Base-by-base conservation (phyloP, 345 rosid species). In the Euphorbia pulcherrima region DNA sequence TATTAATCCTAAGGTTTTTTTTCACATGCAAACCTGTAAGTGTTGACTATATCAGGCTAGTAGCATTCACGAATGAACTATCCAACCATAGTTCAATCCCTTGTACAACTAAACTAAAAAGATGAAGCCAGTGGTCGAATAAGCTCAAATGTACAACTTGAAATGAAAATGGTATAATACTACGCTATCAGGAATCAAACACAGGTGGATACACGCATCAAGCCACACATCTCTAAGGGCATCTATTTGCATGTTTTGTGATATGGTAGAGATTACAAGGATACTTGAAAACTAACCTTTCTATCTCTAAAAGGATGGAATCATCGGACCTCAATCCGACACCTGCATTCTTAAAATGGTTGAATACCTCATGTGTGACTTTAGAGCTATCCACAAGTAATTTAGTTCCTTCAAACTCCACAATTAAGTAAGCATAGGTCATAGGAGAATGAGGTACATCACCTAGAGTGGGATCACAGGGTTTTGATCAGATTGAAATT, bases 361-460 rank as follows among this genome's bases (percentile, higher is more conserved):
- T 76, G 79, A 72, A 83, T 79, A 89, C 97, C 74, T 85, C 94
- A 2, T 81, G 76, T 0, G 87, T 87, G 52, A 93, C 86, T 81
- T 93, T 90, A 64, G 87, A 77, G 68, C 70, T 72, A 74, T 89
- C 97, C 23, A 86, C 71, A 74, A 90, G 88, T 68, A 93, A 71
- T 68, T 81, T 81, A 67, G 96, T 91, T 57, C 76, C 75, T 74
- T 84, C 87, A 62, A 81, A 73, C 82, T 82, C 95, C 60, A 93
- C 90, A 20, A 86, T 81, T 65, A 93, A 74, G 82, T 93, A 90
- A 33, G 97, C 92, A 74, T 93, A 93, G 85, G 81, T 85, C 66
- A 93, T 96, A 65, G 98, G 97, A n/a, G 97, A 90, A 84, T 93
- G 88, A 69, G 97, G 97, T 81, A 90, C 87, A 79, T 93, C 98